Evolutionary conservation across 441 rosid genomes (phyloP).

Genomic region (Pelargonium fulgidum): DNA sequence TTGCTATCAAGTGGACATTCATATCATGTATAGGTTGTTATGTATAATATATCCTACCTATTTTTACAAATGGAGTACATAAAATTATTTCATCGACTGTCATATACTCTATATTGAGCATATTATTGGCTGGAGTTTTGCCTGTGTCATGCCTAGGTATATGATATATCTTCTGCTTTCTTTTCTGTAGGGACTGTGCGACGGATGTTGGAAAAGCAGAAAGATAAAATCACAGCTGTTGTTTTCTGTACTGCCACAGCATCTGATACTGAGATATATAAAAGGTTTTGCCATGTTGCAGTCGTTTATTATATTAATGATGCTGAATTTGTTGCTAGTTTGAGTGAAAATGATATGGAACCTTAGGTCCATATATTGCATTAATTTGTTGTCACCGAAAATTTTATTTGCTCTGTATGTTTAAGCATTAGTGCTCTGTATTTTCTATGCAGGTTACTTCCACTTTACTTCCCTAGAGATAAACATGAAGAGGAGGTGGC

Average conservation of each 20-base stretch:
- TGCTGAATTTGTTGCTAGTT: slow-evolving; percentile 8
- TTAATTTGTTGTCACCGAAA: not conserved
- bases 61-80: not conserved
- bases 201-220: slow-evolving; percentile 91
- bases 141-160: slow-evolving; percentile 7
- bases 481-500: slow-evolving; percentile 94
- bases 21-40: too few species aligned
- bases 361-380: slow-evolving; percentile 5
- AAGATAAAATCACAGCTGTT: slow-evolving; percentile 73
- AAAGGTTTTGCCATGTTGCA: slow-evolving; percentile 41
- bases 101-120: too few species aligned
- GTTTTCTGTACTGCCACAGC: slow-evolving; percentile 87
- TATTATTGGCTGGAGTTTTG: too few species aligned
- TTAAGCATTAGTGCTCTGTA: slow-evolving; percentile 20
- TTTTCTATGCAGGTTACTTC: slow-evolving; percentile 64
- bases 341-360: slow-evolving; percentile 12
- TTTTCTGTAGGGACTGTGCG: slow-evolving; percentile 73
- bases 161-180: slow-evolving; percentile 21
- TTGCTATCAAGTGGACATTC: not conserved
- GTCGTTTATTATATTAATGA: slow-evolving; percentile 12
- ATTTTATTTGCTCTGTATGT: not conserved
- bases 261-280: slow-evolving; percentile 75
- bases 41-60: not conserved
- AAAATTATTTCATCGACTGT: too few species aligned
- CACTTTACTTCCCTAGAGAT: slow-evolving; percentile 97